A percentile compares a stretch with the other conserved stretches of the same genome.
Conservation (phyloP, 2,329 filamentous ascomycete species). For the Canariomyces notabilis region DNA sequence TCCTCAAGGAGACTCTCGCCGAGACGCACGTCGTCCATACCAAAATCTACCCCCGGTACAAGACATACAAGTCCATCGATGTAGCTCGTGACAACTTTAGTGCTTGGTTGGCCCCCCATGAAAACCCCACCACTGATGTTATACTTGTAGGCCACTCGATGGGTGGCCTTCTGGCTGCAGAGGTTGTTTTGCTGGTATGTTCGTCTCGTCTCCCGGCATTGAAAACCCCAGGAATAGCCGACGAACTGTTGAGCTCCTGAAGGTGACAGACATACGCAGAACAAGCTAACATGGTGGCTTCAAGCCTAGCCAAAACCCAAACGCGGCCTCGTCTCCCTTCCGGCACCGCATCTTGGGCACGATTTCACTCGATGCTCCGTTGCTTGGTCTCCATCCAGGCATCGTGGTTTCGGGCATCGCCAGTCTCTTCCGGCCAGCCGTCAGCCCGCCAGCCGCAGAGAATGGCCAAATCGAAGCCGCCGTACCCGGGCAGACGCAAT, state of each 20-base stretch:
- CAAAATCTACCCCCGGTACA: slow-evolving; percentile 79
- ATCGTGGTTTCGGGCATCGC: slow-evolving; percentile 77
- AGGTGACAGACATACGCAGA: slow-evolving; percentile 2
- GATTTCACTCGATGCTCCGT: slow-evolving; percentile 79
- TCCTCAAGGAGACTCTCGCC: slow-evolving; percentile 60
- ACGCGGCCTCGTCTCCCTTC: slow-evolving; percentile 39
- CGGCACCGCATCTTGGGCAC: slow-evolving; percentile 75
- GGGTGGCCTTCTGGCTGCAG: slow-evolving; percentile 77
- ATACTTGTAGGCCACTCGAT: slow-evolving; percentile 85
- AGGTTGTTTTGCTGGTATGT: slow-evolving; percentile 63
- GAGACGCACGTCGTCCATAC: slow-evolving; percentile 78
- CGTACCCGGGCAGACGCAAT: slow-evolving; percentile 15
- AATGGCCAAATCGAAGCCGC: slow-evolving; percentile 19
- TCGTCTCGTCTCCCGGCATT: not conserved
- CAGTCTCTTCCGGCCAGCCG: slow-evolving; percentile 61
- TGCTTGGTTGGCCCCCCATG: slow-evolving; percentile 73
- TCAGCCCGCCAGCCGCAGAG: slow-evolving; percentile 27
- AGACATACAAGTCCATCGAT: slow-evolving; percentile 65
- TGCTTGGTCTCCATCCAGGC: slow-evolving; percentile 83
- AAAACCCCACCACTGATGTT: slow-evolving; percentile 68
- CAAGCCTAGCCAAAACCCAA: slow-evolving; percentile 30
- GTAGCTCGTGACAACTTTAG: slow-evolving; percentile 80
- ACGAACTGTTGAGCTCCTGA: not conserved
- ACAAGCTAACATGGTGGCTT: not conserved
- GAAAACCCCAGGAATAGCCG: not conserved